Evolutionary conservation across 163 green algal species (phyloP), one percentile per base, ranked within the genome.

Genomic region (Chlamydomonas reinhardtii): DNA sequence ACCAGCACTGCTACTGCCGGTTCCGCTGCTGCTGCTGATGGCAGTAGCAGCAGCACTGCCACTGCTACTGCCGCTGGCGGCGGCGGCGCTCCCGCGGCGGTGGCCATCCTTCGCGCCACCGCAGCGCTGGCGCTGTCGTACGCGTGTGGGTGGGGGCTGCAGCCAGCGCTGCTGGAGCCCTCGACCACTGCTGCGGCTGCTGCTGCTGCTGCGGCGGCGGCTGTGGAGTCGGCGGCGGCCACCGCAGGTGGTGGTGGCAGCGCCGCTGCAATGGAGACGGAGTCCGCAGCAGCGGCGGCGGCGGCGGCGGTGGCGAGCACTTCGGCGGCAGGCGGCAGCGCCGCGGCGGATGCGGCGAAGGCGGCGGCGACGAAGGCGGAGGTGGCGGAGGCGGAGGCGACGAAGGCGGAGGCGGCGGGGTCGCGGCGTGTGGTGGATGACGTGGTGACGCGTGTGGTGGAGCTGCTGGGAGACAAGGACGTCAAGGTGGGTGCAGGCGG

Each of bases 391-490:
- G 48, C 48, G 48, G 11, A 17, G 48, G 6, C 43, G 43, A 16
- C 43, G 43, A 11, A 6, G 43, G 48, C 48, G 48, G 48, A 17
- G 48, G 48, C 48, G 48, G 48, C 48, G 5, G 48, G 6, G 48
- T 14, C 48, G 48, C 48, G 9, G 48, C 48, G 48, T 2, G 31
- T 68, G 25, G 31, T 73, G 74, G 59, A 88, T 39, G n/a, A 31
- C 5, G 76, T 68, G 15, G 27, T 61, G 39, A 37, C 52, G 17
- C 73, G 78, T 25, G 35, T 94, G 0, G 34, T 79, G 11, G 48
- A 56, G 24, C 76, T 96, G 52, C 77, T 91, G 29, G 59, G 35
- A 14, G 89, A 94, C 70, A 94, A 91, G 62, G 93, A 96, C 25
- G 34, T 81, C 14, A 96, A 96, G 86, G 92, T 56, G 14, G 6